Base-by-base conservation (phyloP, 345 rosid species). In the Salix udensis region DNA sequence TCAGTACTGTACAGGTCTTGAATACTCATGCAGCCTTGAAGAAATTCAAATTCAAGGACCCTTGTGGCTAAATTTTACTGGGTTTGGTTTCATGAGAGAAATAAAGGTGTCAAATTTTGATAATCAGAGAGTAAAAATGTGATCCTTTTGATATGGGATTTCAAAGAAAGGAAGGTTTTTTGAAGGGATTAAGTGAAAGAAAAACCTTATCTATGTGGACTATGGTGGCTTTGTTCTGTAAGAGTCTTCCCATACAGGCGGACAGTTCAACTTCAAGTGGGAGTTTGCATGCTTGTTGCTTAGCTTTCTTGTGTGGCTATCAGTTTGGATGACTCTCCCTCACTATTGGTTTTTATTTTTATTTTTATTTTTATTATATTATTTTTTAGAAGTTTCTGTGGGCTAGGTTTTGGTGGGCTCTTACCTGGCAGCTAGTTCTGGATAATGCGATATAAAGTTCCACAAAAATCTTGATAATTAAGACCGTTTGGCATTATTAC, bases 1-100 rank as follows among this genome's bases (percentile, higher is more conserved):
- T 66, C 65, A 46, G 73, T 67, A 28, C 14, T 73, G 65, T 73
- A 34, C 18, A 13, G 42, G 73, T 83, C 81, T 73, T 80, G 80
- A 42, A 79, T 74, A 83, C 87, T 91, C 96, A 89, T 87, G 89
- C 92, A 88, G 91, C 73, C 85, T 77, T 80, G 77, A 30, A 71
- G 62, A 79, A 9, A 44, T 23, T 18, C 12, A 21, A 61, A 72
- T 26, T 31, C 55, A 7, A 5, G 34, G 26, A 15, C n/a, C 71
- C 55, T 53, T 65, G 70, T 60, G 46, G 34, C 44, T 3, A 30
- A 34, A 34, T 13, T 46, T 18, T 53, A 9, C 10, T 52, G 31
- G 24, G 74, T 34, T 30, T 48, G 60, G 26, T 36, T 74, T 74
- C 77, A 74, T 62, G 48, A 30, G 69, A 60, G 46, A 60, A 24